phyloP scores from a whole-genome alignment of 176 grass and related monocot species.

The Leersia perrieri region DNA sequence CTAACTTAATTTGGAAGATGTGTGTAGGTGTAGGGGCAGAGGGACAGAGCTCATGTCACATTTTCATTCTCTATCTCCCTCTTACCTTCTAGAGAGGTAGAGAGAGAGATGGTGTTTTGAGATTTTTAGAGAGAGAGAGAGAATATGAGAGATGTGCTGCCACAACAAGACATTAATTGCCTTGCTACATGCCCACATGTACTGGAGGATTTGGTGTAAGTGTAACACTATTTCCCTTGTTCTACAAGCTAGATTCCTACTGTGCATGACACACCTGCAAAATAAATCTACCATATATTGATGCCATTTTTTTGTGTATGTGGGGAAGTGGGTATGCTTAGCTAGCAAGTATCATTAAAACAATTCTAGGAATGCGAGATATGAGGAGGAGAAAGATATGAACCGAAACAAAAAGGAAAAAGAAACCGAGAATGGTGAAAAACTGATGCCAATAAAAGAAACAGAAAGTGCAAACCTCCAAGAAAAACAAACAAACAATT shows the following conservation, averaged over 20 bases:
- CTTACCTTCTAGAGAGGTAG: not conserved
- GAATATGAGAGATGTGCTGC: conserved; percentile 10
- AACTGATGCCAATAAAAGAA: conserved; percentile 4
- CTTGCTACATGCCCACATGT: not conserved
- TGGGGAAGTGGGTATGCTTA: not conserved
- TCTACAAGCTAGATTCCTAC: conserved; percentile 5
- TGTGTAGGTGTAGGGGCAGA: not conserved
- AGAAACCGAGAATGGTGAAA: not conserved
- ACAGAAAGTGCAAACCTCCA: conserved; percentile 13
- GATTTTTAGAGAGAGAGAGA: not conserved
- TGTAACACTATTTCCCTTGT: not conserved
- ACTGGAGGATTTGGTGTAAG: conserved; percentile 9
- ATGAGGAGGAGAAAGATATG: no score
- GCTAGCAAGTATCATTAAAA: not conserved
- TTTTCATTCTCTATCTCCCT: conserved; percentile 15
- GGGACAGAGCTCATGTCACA: conserved; percentile 43
- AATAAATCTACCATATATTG: conserved; percentile 12
- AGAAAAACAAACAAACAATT: not conserved
- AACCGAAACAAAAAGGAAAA: not conserved
- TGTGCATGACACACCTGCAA: not conserved
- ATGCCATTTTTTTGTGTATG: not conserved
- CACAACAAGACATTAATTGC: conserved; percentile 23
- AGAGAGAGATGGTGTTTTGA: not conserved
- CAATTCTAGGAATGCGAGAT: conserved; percentile 11
- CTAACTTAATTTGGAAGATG: conserved; percentile 61